These are phyloP conservation scores for Poa annua DNA, from an alignment of 176 grass and related monocot genomes.

Conservation along the genomic window DNA sequence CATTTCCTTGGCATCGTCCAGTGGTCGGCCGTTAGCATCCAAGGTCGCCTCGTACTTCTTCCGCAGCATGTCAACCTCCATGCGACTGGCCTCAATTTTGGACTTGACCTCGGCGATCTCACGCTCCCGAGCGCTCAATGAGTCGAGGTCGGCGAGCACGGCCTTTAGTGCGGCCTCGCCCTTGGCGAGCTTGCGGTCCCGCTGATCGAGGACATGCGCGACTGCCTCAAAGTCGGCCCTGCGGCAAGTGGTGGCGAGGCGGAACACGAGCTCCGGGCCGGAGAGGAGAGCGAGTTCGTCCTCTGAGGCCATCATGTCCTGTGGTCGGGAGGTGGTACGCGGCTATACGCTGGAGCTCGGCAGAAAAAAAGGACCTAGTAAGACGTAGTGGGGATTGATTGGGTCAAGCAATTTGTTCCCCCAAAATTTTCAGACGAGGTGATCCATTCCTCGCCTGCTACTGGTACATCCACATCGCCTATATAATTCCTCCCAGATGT, in stretches of 20 bases:
- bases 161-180: neutral
- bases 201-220: slow-evolving; percentile 36
- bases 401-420: slow-evolving; percentile 19
- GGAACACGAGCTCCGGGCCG: slow-evolving; percentile 29
- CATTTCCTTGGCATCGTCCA: neutral
- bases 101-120: neutral
- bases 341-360: neutral
- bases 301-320: slow-evolving; percentile 20
- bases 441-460: neutral
- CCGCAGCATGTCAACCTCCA: neutral
- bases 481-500: neutral
- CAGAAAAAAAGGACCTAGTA: neutral
- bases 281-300: slow-evolving; percentile 37
- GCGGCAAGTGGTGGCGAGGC: slow-evolving; percentile 28
- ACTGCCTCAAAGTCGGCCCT: slow-evolving; percentile 34
- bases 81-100: neutral
- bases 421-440: neutral
- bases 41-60: neutral
- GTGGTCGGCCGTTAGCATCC: neutral
- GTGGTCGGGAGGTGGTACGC: neutral
- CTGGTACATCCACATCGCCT: neutral
- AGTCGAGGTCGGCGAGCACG: neutral
- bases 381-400: neutral
- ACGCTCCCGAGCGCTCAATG: neutral
- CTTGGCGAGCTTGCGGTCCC: slow-evolving; percentile 32